Percentiles rank a stretch among this genome's conserved stretches.
These are phyloP conservation scores for Niveomyces coronatus DNA, from an alignment of 2,329 filamentous ascomycete genomes.

Conservation along the genomic window DNA sequence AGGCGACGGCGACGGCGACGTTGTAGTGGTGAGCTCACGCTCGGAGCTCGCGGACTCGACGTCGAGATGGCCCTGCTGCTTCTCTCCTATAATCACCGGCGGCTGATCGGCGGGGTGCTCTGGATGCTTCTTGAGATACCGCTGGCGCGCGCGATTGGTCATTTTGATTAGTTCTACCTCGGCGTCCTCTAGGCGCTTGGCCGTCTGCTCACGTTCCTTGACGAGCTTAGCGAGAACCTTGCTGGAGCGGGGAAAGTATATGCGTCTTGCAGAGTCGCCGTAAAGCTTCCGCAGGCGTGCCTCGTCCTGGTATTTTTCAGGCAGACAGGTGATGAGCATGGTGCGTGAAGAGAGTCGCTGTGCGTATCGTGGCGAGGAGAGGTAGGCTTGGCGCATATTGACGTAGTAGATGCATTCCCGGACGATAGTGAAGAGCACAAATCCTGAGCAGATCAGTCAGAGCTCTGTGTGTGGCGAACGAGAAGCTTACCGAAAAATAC, in stretches of 20 bases:
- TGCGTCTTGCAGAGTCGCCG: slow-evolving; percentile 65
- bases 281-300: slow-evolving; percentile 71
- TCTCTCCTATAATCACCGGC: not conserved
- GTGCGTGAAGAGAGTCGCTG: slow-evolving; percentile 82
- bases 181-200: slow-evolving; percentile 73
- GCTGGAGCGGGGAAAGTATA: slow-evolving; percentile 76
- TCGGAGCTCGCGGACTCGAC: slow-evolving; percentile 1
- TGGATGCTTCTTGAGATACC: slow-evolving; percentile 24
- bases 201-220: slow-evolving; percentile 67
- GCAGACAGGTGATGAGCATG: slow-evolving; percentile 85
- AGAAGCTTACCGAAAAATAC: slow-evolving; percentile 48
- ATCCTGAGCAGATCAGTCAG: slow-evolving; percentile 38
- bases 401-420: slow-evolving; percentile 87
- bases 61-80: slow-evolving; percentile 1
- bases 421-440: slow-evolving; percentile 80
- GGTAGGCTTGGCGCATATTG: slow-evolving; percentile 86
- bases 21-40: not conserved
- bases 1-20: not conserved
- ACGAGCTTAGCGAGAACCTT: slow-evolving; percentile 72
- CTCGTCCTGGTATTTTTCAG: slow-evolving; percentile 64
- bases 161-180: slow-evolving; percentile 77
- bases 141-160: slow-evolving; percentile 62
- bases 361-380: slow-evolving; percentile 74
- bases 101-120: slow-evolving; percentile 4
- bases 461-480: not conserved